A percentile compares a stretch with the other conserved stretches of the same genome.
Conservation (phyloP, 306 rosid genomes). For the Prinsepia uniflora region DNA sequence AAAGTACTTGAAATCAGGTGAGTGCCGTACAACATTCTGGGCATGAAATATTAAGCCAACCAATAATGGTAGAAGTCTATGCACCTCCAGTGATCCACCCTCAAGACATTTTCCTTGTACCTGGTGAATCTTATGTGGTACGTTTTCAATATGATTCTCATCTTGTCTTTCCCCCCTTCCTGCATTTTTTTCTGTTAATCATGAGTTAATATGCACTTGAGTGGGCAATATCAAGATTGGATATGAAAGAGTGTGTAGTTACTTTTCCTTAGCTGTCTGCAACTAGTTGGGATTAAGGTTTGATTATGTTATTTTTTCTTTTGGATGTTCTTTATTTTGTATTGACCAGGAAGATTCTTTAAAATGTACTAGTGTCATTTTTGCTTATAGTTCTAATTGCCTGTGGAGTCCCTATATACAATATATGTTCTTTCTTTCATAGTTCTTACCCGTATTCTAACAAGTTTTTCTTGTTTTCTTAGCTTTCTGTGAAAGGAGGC, state of each 20-base stretch:
- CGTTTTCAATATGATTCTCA: constrained; percentile 20
- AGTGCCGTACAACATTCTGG: constrained; percentile 64
- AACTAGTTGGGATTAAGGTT: neutral
- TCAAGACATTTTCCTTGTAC: constrained; percentile 62
- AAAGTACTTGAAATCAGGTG: constrained; percentile 57
- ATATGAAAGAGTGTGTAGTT: neutral
- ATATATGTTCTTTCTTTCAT: neutral
- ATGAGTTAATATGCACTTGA: constrained; percentile 1
- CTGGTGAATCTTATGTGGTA: constrained; percentile 87
- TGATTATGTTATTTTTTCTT: neutral
- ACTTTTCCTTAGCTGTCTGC: neutral
- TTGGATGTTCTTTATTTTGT: neutral
- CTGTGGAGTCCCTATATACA: neutral
- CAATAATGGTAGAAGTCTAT: constrained; percentile 83
- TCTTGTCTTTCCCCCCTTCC: neutral
- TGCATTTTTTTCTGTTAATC: constrained; percentile 1
- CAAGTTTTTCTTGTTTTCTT: constrained; percentile 23
- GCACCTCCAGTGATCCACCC: constrained; percentile 76
- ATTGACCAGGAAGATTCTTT: neutral
- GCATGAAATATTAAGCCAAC: constrained; percentile 55
- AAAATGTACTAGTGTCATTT: neutral
- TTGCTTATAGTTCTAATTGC: neutral
- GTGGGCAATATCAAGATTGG: constrained; percentile 20
- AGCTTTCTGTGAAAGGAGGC: constrained; percentile 84
- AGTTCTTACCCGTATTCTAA: neutral